Evolutionary conservation across 2,329 filamentous ascomycete species (phyloP).

Genomic region (Epichloe brachyelytri): DNA sequence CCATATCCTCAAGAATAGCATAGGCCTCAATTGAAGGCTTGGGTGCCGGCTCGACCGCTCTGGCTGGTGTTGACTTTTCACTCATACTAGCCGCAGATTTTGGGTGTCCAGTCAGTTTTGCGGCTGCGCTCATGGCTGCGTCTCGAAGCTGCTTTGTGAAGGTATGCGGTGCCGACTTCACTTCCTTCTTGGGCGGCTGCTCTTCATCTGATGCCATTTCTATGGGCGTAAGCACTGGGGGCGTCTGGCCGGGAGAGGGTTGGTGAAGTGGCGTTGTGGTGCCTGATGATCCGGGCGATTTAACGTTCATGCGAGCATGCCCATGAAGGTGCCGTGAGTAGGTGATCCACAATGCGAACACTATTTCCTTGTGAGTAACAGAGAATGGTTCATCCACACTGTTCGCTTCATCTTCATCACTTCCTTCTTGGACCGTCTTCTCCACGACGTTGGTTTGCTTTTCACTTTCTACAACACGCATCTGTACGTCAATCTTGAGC

Average conservation of each 20-base stretch:
- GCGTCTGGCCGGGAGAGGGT: slow-evolving; percentile 61
- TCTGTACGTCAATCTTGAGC: slow-evolving; percentile 88
- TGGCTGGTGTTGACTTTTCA: slow-evolving; percentile 21
- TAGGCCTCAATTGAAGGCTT: slow-evolving; percentile 90
- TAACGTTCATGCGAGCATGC: slow-evolving; percentile 43
- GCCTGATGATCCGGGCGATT: slow-evolving; percentile 50
- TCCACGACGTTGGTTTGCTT: slow-evolving; percentile 48
- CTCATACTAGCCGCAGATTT: slow-evolving; percentile 17
- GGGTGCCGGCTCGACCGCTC: slow-evolving; percentile 25
- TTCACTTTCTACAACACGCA: slow-evolving; percentile 90
- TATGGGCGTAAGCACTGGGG: slow-evolving; percentile 41
- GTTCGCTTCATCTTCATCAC: slow-evolving; percentile 37
- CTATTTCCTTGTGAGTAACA: slow-evolving; percentile 54
- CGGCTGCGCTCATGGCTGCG: slow-evolving; percentile 40
- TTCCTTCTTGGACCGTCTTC: slow-evolving; percentile 50
- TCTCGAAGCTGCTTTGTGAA: slow-evolving; percentile 45
- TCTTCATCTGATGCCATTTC: slow-evolving; percentile 42
- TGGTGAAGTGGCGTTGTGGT: slow-evolving; percentile 62
- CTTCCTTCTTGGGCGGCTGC: slow-evolving; percentile 27
- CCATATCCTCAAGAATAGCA: slow-evolving; percentile 92
- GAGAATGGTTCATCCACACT: slow-evolving; percentile 30
- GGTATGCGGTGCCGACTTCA: slow-evolving; percentile 29
- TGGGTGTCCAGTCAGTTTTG: slow-evolving; percentile 34
- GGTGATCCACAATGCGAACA: slow-evolving; percentile 94
- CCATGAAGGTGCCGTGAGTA: slow-evolving; percentile 86